Conservation (phyloP, 192 early-diverging fungal species). For the Backusella macrospora region DNA sequence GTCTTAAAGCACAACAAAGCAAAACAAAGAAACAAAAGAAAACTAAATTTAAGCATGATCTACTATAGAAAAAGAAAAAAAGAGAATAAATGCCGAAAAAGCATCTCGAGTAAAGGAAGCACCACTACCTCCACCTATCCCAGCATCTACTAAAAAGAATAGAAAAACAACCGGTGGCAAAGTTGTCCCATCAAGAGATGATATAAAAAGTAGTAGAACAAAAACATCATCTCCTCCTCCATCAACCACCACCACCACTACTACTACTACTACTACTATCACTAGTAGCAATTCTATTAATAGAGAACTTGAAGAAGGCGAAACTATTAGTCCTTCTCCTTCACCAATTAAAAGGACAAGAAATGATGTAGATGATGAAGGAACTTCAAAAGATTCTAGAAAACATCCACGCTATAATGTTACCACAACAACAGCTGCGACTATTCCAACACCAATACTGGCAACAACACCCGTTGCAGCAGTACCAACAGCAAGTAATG, state of each 20-base stretch:
- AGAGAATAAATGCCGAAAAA: not conserved
- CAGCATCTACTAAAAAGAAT: not conserved
- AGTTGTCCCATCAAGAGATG: not conserved
- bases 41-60: no score
- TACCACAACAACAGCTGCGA: no score
- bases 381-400: no score
- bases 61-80: no score
- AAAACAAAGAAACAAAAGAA: not conserved
- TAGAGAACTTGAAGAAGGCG: slow-evolving; percentile 31
- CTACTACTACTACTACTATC: no score
- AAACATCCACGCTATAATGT: no score
- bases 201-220: no score
- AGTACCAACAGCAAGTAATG: not conserved
- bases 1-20: not conserved
- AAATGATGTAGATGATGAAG: no score
- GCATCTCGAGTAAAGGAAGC: not conserved
- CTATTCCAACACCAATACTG: not conserved
- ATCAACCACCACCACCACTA: no score
- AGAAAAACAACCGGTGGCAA: not conserved
- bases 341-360: slow-evolving; percentile 10
- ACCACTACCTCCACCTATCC: not conserved
- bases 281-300: no score
- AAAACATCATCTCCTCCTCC: not conserved
- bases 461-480: not conserved
- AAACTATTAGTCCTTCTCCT: slow-evolving; percentile 34